phyloP scores from a whole-genome alignment of 2,329 filamentous ascomycete genomes.

The Aspergillus sp. region DNA sequence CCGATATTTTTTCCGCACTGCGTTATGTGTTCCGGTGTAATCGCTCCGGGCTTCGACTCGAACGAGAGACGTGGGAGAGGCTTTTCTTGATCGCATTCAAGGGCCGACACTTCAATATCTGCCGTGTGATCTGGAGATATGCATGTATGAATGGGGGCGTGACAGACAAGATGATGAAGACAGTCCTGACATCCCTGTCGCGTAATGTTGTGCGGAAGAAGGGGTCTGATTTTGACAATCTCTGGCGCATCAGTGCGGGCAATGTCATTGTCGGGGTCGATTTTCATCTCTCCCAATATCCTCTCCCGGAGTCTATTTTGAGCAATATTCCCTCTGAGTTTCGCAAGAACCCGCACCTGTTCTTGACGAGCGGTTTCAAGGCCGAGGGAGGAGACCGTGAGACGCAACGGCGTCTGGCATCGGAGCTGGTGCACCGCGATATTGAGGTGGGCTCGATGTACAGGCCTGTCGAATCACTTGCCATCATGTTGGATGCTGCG shows the following conservation, averaged over 20 bases:
- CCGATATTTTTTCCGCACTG: conserved; percentile 19
- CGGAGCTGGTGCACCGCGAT: conserved; percentile 24
- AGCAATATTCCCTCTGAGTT: conserved; percentile 20
- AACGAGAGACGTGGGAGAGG: conserved; percentile 24
- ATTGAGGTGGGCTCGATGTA: conserved; percentile 18
- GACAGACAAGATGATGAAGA: conserved; percentile 28
- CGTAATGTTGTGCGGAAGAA: conserved; percentile 15
- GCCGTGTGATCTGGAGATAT: conserved; percentile 45
- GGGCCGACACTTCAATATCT: conserved; percentile 35
- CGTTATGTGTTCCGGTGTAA: conserved; percentile 17
- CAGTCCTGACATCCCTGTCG: conserved; percentile 26
- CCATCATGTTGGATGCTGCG: conserved; percentile 32
- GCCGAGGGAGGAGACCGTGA: conserved; percentile 15
- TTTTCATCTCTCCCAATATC: conserved; percentile 9
- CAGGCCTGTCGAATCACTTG: conserved; percentile 17
- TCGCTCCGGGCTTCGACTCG: conserved; percentile 10
- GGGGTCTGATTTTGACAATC: conserved; percentile 6
- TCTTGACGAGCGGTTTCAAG: conserved; percentile 16
- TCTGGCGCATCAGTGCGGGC: conserved; percentile 22
- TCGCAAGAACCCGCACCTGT: conserved; percentile 20
- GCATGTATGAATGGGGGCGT: conserved; percentile 36
- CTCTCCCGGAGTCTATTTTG: conserved; percentile 7
- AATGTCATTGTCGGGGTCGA: conserved; percentile 31
- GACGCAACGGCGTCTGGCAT: conserved; percentile 22
- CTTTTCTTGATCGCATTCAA: conserved; percentile 41